Conservation (phyloP, 2,329 filamentous ascomycete species). For the Sphaerostilbella broomeana region DNA sequence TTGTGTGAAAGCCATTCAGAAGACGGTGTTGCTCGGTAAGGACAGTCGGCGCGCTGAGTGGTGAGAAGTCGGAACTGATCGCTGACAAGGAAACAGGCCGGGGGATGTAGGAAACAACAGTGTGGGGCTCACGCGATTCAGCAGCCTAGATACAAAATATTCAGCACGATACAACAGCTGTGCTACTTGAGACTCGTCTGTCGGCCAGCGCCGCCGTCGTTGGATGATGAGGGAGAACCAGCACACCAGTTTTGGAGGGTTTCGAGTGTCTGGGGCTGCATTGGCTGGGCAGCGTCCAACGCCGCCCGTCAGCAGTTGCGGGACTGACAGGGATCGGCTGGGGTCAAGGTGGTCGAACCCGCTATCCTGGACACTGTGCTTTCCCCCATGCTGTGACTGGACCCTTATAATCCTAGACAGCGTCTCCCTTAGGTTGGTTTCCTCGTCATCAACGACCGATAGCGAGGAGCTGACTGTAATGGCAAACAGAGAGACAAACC, state of each 20-base stretch:
- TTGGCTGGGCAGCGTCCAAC: conserved; percentile 10
- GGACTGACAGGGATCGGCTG: conserved; percentile 11
- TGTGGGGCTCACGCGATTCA: conserved; percentile 13
- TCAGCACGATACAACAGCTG: conserved; percentile 11
- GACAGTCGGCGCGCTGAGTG: not conserved
- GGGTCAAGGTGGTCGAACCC: conserved; percentile 5
- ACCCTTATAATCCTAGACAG: too few species aligned
- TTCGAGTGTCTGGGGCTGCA: conserved; percentile 14
- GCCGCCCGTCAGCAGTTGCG: conserved; percentile 12
- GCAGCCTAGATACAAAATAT: conserved; percentile 6
- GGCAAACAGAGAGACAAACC: too few species aligned
- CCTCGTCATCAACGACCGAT: too few species aligned
- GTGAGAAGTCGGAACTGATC: not conserved
- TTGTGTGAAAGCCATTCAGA: conserved; percentile 1
- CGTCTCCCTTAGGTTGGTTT: too few species aligned
- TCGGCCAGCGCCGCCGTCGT: conserved; percentile 14
- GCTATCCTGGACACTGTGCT: conserved; percentile 9
- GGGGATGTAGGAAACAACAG: conserved; percentile 7
- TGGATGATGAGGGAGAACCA: conserved; percentile 3
- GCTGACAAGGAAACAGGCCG: conserved; percentile 5
- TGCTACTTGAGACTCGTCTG: conserved; percentile 10
- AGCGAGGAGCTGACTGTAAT: too few species aligned
- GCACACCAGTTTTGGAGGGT: too few species aligned
- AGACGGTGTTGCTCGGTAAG: not conserved
- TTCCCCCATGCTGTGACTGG: too few species aligned